Conservation (phyloP, 306 rosid species). For the Corylus americana region DNA sequence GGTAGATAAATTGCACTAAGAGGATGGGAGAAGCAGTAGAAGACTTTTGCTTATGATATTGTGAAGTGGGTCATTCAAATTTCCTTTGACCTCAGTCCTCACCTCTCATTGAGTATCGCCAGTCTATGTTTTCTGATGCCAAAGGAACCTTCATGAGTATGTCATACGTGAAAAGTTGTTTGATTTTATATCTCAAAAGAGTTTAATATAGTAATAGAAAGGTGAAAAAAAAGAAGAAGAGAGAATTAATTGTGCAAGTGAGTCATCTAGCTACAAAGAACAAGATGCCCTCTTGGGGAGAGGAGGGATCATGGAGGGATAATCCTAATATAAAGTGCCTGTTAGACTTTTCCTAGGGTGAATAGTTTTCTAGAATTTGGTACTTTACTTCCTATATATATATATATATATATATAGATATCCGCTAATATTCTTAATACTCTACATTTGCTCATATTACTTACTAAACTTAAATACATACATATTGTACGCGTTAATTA, state of each 20-base stretch:
- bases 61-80: slow-evolving; percentile 42
- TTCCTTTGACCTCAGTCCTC: slow-evolving; percentile 47
- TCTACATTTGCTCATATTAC: background rate
- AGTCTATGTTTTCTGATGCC: slow-evolving; percentile 18
- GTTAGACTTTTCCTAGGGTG: background rate
- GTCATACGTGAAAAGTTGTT: slow-evolving; percentile 12
- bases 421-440: background rate
- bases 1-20: slow-evolving; percentile 37
- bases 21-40: slow-evolving; percentile 30
- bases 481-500: background rate
- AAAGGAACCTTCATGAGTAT: slow-evolving; percentile 20
- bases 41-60: slow-evolving; percentile 33
- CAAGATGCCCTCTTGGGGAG: background rate
- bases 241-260: background rate
- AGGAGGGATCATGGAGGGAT: slow-evolving; percentile 18
- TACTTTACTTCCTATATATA: background rate
- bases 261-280: slow-evolving; percentile 17
- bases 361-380: background rate
- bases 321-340: slow-evolving; percentile 26
- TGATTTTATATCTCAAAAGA: slow-evolving; percentile 16
- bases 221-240: background rate
- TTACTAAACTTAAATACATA: background rate
- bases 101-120: slow-evolving; percentile 33
- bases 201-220: slow-evolving; percentile 12
- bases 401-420: background rate